These are phyloP conservation scores for Pueraria montana DNA, from an alignment of 306 rosid genomes.

Conservation along the genomic window DNA sequence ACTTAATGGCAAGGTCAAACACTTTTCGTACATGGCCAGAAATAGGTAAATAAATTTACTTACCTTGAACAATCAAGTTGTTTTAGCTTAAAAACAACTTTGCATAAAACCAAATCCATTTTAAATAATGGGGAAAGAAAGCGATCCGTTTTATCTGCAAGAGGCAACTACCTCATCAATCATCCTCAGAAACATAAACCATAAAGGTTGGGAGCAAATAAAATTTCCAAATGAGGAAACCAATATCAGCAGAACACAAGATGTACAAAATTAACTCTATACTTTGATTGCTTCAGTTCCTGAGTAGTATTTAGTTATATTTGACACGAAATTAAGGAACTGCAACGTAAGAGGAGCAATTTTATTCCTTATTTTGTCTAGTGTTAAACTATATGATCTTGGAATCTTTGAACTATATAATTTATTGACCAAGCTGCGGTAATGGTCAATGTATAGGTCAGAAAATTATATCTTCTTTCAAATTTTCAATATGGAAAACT, in stretches of 20 bases:
- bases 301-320: background rate
- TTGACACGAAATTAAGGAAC: conserved; percentile 19
- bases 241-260: background rate
- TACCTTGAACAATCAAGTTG: background rate
- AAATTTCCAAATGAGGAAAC: background rate
- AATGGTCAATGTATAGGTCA: conserved; percentile 33
- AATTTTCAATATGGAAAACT: conserved; percentile 69
- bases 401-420: conserved; percentile 41
- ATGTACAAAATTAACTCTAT: background rate
- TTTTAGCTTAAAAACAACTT: background rate
- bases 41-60: too few species aligned
- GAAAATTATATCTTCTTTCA: conserved; percentile 34
- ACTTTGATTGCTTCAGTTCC: conserved; percentile 18
- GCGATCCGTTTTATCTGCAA: background rate
- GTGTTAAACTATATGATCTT: conserved; percentile 43
- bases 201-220: background rate
- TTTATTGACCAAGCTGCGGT: conserved; percentile 35
- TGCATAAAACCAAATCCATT: background rate
- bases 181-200: background rate
- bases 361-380: conserved; percentile 49
- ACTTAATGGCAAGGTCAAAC: too few species aligned
- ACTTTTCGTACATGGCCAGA: too few species aligned
- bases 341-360: conserved; percentile 25
- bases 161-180: background rate
- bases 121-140: background rate